Percentiles rank a stretch among this genome's conserved stretches.
These are phyloP conservation scores for Corylus heterophylla DNA, from an alignment of 306 rosid species.

Conservation along the genomic window DNA sequence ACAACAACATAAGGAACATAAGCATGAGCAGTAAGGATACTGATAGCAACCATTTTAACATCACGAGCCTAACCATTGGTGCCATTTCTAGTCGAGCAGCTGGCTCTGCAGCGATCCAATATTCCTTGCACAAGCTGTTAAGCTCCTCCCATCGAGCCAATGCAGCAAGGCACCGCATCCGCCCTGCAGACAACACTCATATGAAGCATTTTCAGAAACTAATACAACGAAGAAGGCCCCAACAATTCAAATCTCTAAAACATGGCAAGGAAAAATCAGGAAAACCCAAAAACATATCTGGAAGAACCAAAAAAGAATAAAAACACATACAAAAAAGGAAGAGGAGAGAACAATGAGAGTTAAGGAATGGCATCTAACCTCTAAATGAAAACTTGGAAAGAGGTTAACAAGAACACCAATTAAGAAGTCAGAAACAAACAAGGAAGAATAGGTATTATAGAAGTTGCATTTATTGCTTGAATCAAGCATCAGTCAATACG, in stretches of 20 bases:
- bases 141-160: constrained; percentile 99
- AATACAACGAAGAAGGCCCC: neutral
- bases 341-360: neutral
- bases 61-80: constrained; percentile 68
- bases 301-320: neutral
- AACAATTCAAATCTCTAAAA: constrained; percentile 8
- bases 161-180: constrained; percentile 98
- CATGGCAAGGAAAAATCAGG: constrained; percentile 5
- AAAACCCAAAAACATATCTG: neutral
- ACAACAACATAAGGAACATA: constrained; percentile 28
- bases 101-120: constrained; percentile 98
- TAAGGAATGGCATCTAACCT: neutral
- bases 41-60: constrained; percentile 12
- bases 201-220: constrained; percentile 26
- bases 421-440: neutral
- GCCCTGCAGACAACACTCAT: constrained; percentile 57
- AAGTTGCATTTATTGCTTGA: neutral
- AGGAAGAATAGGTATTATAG: neutral
- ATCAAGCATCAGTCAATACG: neutral
- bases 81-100: constrained; percentile 98
- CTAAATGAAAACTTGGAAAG: neutral
- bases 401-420: neutral
- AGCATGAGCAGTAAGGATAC: constrained; percentile 18
- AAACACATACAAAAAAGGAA: neutral
- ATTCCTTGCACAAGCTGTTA: constrained; percentile 80